Conservation (phyloP, 2,329 filamentous ascomycete species). For the Neofusicoccum laricinum region DNA sequence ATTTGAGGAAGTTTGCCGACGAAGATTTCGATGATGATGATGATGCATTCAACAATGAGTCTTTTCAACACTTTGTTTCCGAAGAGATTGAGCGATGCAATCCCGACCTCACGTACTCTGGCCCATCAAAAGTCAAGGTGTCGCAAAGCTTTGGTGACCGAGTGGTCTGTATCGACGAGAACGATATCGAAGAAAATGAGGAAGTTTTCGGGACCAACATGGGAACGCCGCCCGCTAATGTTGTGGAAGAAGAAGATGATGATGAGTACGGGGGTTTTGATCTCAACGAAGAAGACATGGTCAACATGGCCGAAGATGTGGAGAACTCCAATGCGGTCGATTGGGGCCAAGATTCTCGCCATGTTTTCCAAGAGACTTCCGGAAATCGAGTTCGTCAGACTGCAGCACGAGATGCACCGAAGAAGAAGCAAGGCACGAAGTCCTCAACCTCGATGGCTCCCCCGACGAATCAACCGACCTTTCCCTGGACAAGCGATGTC, state of each 20-base stretch:
- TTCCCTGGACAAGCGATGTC: constrained; percentile 84
- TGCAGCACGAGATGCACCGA: background rate
- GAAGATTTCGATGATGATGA: constrained; percentile 29
- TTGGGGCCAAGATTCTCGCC: constrained; percentile 26
- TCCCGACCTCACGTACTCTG: no score
- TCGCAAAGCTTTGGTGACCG: background rate
- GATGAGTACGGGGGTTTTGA: constrained; percentile 15
- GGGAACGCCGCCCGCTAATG: constrained; percentile 33
- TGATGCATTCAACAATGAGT: background rate
- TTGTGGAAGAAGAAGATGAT: constrained; percentile 22
- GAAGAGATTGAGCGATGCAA: no score
- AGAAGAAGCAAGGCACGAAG: constrained; percentile 16
- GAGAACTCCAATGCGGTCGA: constrained; percentile 35
- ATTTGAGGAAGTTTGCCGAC: constrained; percentile 17
- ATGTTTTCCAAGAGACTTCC: constrained; percentile 24
- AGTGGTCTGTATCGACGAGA: constrained; percentile 25
- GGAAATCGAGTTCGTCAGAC: constrained; percentile 23
- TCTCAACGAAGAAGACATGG: constrained; percentile 28
- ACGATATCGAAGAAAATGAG: constrained; percentile 31
- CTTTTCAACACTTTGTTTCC: no score
- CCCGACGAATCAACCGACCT: constrained; percentile 37
- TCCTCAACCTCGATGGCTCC: constrained; percentile 22
- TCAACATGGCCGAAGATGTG: constrained; percentile 43
- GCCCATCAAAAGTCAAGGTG: background rate
- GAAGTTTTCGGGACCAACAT: constrained; percentile 32